Percentiles rank a stretch among this genome's conserved stretches.
phyloP scores from a whole-genome alignment of 208 protist species.

The Acanthamoeba castellanii region DNA sequence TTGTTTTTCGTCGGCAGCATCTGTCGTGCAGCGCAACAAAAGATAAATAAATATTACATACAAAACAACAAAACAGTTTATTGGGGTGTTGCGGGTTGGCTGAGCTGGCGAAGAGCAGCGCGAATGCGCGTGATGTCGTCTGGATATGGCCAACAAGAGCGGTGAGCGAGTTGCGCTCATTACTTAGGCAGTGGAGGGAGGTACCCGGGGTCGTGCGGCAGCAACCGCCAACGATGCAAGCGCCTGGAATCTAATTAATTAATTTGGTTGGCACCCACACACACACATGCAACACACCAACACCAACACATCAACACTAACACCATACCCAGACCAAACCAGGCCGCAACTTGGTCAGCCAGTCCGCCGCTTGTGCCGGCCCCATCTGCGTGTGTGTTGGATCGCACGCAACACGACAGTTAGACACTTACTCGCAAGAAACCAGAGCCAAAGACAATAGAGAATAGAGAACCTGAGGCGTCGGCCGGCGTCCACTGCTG shows the following conservation, averaged over 20 bases:
- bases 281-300: too few relatives aligned
- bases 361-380: not conserved
- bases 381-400: not conserved
- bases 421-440: too few relatives aligned
- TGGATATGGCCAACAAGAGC: not conserved
- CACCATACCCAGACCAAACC: not conserved
- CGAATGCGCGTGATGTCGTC: not conserved
- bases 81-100: too few relatives aligned
- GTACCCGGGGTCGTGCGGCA: conserved; percentile 26
- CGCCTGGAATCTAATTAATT: not conserved
- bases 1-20: too few relatives aligned
- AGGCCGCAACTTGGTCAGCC: not conserved
- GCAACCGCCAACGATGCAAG: not conserved
- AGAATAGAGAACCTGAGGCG: not conserved
- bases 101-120: too few relatives aligned
- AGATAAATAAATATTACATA: too few relatives aligned
- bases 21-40: too few relatives aligned
- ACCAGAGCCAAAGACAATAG: too few relatives aligned
- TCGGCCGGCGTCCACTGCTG: conserved; percentile 13
- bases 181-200: not conserved
- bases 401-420: too few relatives aligned
- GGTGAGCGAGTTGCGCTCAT: not conserved
- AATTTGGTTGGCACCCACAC: too few relatives aligned
- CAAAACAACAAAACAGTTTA: too few relatives aligned
- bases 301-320: too few relatives aligned